phyloP scores from a whole-genome alignment of 805 yeast genomes.

The Ogataea naganishii region DNA sequence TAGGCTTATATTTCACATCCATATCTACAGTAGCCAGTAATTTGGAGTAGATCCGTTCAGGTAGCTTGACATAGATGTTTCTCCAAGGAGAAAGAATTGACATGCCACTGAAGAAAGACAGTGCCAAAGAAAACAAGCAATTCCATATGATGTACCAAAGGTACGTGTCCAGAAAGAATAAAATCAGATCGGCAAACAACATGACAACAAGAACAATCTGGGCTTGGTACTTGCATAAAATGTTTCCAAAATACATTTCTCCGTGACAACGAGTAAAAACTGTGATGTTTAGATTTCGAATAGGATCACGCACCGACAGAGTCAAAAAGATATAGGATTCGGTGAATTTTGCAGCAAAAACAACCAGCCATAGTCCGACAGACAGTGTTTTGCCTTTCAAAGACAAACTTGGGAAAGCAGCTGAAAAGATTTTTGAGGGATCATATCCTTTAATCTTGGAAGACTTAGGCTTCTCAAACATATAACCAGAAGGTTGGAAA shows the following conservation, averaged over 20 bases:
- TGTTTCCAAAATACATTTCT: conserved; percentile 30
- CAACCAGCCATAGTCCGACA: conserved; percentile 35
- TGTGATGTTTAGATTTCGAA: conserved; percentile 37
- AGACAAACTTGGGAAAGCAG: conserved; percentile 32
- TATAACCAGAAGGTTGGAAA: conserved; percentile 26
- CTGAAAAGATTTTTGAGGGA: conserved; percentile 32
- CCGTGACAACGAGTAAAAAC: conserved; percentile 35
- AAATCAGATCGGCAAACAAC: conserved; percentile 34
- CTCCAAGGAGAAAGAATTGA: conserved; percentile 54
- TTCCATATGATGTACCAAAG: conserved; percentile 53
- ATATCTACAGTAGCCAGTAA: conserved; percentile 34
- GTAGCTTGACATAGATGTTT: conserved; percentile 42
- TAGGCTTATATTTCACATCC: conserved; percentile 33
- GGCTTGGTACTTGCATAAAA: conserved; percentile 35
- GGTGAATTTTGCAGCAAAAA: conserved; percentile 39
- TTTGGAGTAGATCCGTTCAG: conserved; percentile 41
- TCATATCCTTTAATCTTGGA: conserved; percentile 17
- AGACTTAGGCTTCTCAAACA: conserved; percentile 18
- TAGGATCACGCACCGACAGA: conserved; percentile 42
- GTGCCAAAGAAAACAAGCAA: conserved; percentile 37
- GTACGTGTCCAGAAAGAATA: conserved; percentile 47
- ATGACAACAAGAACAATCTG: conserved; percentile 31
- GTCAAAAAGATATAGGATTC: conserved; percentile 49
- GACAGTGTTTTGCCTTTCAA: conserved; percentile 32
- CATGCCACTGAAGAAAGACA: conserved; percentile 43